These are phyloP conservation scores for Lentinula boryana DNA, from an alignment of 768 basidiomycete species.

Conservation along the genomic window DNA sequence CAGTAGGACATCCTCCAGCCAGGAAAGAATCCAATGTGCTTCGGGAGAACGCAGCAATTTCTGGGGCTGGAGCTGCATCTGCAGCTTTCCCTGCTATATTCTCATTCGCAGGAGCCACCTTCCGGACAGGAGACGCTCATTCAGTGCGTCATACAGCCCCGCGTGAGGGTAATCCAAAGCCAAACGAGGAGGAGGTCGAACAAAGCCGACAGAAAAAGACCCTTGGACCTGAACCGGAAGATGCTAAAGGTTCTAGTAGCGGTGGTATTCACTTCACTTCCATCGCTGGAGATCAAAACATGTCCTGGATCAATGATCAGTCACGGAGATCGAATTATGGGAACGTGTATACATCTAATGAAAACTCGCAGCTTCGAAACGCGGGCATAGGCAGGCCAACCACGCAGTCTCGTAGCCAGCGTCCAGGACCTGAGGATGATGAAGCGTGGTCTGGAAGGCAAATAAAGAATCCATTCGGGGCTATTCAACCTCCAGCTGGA, in stretches of 20 bases:
- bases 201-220: neutral
- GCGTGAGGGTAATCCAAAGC: neutral
- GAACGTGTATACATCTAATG: neutral
- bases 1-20: neutral
- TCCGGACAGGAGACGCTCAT: neutral
- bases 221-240: neutral
- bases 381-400: no score
- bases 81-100: constrained; percentile 6
- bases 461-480: neutral
- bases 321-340: neutral
- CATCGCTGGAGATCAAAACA: neutral
- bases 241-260: neutral
- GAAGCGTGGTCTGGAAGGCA: neutral
- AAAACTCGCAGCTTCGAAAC: neutral
- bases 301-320: neutral
- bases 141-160: neutral
- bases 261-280: constrained; percentile 1
- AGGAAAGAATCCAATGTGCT: neutral
- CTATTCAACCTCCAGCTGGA: neutral
- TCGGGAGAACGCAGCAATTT: neutral
- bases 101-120: neutral
- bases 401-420: no score
- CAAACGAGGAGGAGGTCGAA: neutral
- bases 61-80: neutral
- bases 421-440: neutral